Evolutionary conservation across 345 rosid genomes (phyloP), one percentile per base, ranked within the genome.

Genomic region (Cardamine resedifolia): DNA sequence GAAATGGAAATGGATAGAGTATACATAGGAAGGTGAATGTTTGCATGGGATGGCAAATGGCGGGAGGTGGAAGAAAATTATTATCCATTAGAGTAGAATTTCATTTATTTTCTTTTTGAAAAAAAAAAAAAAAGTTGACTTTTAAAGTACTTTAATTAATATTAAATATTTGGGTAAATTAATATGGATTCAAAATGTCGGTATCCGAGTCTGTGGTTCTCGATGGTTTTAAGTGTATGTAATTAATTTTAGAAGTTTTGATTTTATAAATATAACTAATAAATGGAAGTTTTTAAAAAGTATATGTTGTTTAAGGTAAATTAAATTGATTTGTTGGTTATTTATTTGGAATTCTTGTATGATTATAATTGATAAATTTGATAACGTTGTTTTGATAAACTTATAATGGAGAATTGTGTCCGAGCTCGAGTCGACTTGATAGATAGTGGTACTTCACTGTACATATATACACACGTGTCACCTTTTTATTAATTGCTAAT

Each of bases 21-120:
- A 57, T 63, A 62, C 50, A 63, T 62, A 62, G 44, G 41, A 38
- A 50, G 39, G 31, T 12, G 21, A 16, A 6, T 16, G 4, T 24
- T 38, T 71, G 68, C 75, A 71, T 71, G 75, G 31, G 53, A 50
- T 19, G 75, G 75, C 60, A 71, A 71, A 58, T 71, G 75, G 75
- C 75, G 60, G 69, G 69, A 52, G 45, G 31, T n/a, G 60, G 49
- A 44, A 44, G 49, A 44, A 44, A 44, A 2, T 16, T 44, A 2
- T 24, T 51, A 51, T 51, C 57, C 33, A 21, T 23, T 23, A 2
- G 39, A 34, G 4, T 34, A 10, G 39, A 10, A 10, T 10, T 34
- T 34, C 12, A 10, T 34, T 34, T 9, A 34, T 39, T 39, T 39
- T 14, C 4, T 39, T 39, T 14, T 11, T 12, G n/a, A 38, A 15